These are phyloP conservation scores for Sarocladium brachiariae DNA, from an alignment of 2,329 filamentous ascomycete genomes.

Conservation along the genomic window DNA sequence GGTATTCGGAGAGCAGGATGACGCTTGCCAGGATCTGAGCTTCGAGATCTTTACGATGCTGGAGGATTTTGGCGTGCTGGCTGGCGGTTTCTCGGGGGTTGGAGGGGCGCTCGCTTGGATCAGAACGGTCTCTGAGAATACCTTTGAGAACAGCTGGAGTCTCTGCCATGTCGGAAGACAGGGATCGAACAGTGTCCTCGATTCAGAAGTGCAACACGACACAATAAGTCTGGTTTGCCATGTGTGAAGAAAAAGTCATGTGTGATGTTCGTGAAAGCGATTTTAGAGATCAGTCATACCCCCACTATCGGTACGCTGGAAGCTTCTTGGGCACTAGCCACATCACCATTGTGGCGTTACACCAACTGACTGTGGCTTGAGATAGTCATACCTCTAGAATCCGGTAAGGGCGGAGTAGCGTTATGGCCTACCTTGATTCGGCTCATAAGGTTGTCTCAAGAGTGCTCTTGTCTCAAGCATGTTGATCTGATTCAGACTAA, in stretches of 20 bases:
- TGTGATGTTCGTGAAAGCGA: background rate
- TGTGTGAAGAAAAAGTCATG: background rate
- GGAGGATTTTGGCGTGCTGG: slow-evolving; percentile 74
- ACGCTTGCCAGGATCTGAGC: slow-evolving; percentile 64
- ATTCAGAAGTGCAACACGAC: background rate
- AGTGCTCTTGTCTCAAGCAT: no score
- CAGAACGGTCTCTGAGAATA: slow-evolving; percentile 50
- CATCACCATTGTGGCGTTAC: slow-evolving; percentile 1
- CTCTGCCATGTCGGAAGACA: slow-evolving; percentile 18
- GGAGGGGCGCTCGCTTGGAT: slow-evolving; percentile 19
- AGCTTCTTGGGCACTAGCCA: slow-evolving; percentile 7
- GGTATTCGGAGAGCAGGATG: slow-evolving; percentile 61
- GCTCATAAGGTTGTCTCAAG: no score
- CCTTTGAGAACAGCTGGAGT: slow-evolving; percentile 38
- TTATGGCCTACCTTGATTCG: no score
- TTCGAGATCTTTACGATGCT: slow-evolving; percentile 75
- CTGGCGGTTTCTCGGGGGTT: slow-evolving; percentile 60
- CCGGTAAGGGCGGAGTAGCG: no score
- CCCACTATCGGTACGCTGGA: background rate
- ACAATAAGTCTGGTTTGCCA: background rate
- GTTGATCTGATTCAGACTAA: background rate
- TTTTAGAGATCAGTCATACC: background rate
- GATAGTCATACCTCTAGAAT: no score
- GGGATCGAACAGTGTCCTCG: background rate
- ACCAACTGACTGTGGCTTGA: background rate